Base-by-base conservation (phyloP, 2,329 filamentous ascomycete genomes). In the Dactylellina haptotyla region DNA sequence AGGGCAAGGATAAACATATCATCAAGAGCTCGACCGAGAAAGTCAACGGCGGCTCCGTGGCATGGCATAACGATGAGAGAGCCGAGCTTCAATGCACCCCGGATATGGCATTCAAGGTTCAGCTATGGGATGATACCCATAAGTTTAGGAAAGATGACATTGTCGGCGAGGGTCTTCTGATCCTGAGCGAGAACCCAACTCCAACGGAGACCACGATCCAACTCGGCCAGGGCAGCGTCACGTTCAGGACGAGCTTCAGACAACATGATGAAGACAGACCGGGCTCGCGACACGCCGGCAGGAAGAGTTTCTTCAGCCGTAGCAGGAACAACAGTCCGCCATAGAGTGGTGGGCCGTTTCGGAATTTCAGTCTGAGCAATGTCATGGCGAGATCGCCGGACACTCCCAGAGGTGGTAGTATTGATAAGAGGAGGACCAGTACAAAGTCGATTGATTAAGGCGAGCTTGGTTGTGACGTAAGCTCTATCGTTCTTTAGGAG, bases 11-110 rank as follows among this genome's bases (percentile, higher is more conserved):
- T 54, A 97, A 95, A 83, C 87, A 90, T 48, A 84, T 99, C 48
- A 89, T 93, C 82, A 97, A 98, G 84, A 97, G 93, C 20, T 96
- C 97, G 80, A 90, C 95, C 76, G 87, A 91, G 83, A 97, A 97
- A 81, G 86, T 89, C 0, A 82, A 86, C 2, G 83, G 83, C 0
- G 91, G 90, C 1, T 82, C 85, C 2, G 86, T 91, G 74, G 85
- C 83, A 16, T 96, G 88, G 80, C 89, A 92, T 75, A 92, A 96
- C 80, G 88, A 87, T 0, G 94, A 95, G 84, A 93, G 89, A 78
- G 85, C 90, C 20, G 84, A 85, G 9, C 37, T 66, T 23, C 30
- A 30, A 14, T 96, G 93, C 81, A 86, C 89, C 0, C 89, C 94
- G 1, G 94, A 97, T 77, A 85, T 90, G 20, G 89, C 91, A 79